A percentile compares a stretch with the other conserved stretches of the same genome.
Conservation (phyloP, 257 asterid genomes). For the Plantago elongata region DNA sequence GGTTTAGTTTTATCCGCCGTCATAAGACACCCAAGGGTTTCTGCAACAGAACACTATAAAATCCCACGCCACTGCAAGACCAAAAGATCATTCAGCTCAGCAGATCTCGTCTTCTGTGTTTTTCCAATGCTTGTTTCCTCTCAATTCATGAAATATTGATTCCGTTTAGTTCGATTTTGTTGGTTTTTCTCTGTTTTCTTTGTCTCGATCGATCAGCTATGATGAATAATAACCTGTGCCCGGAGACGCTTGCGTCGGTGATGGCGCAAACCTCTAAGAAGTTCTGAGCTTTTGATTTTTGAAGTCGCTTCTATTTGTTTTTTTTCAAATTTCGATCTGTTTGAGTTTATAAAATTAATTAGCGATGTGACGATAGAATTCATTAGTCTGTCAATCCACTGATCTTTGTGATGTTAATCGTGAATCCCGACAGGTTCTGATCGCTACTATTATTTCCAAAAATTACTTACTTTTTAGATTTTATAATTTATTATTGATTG, state of each 20-base stretch:
- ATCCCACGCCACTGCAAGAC: too few species aligned
- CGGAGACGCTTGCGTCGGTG: slow-evolving; percentile 14
- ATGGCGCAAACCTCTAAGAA: slow-evolving; percentile 16
- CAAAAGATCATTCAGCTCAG: too few species aligned
- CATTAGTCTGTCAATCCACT: slow-evolving; percentile 21
- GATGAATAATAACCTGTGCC: background rate
- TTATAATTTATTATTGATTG: background rate
- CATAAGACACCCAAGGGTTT: too few species aligned
- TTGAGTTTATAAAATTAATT: background rate
- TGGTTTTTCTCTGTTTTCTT: too few species aligned
- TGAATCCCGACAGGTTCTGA: slow-evolving; percentile 28
- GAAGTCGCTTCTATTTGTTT: too few species aligned
- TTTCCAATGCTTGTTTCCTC: too few species aligned
- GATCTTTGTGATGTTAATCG: slow-evolving; percentile 16
- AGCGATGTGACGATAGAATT: slow-evolving; percentile 23
- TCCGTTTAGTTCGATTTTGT: too few species aligned
- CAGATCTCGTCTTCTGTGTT: too few species aligned
- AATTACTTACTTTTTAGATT: background rate
- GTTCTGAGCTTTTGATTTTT: slow-evolving; percentile 11
- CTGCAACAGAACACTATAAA: too few species aligned
- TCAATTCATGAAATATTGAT: too few species aligned
- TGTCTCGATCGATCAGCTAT: background rate
- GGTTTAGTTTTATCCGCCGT: too few species aligned
- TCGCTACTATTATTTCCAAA: slow-evolving; percentile 5
- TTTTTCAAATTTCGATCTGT: too few species aligned